Conservation (phyloP, 345 rosid species). For the Capsella bursapastoris region DNA sequence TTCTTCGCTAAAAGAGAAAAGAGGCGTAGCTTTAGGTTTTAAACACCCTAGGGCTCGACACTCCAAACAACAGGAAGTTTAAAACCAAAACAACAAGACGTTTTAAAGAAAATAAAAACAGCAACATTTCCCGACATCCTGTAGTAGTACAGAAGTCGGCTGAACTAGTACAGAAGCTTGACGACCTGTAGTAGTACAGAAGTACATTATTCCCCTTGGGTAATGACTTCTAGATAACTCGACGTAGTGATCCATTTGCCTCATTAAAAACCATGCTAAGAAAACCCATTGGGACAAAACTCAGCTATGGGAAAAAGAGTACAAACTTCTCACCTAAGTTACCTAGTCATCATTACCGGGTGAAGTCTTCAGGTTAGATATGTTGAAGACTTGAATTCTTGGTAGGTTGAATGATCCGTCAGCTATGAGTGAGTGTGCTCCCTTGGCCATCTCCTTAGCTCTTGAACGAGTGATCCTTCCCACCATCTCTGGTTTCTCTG, state of each 20-base stretch:
- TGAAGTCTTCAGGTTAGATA: neutral
- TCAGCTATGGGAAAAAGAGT: conserved; percentile 5
- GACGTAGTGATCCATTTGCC: conserved; percentile 1
- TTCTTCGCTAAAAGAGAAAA: too few species aligned
- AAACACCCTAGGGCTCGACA: too few species aligned
- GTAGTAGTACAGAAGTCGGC: too few species aligned
- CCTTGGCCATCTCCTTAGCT: neutral
- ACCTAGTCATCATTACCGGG: neutral
- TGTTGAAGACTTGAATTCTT: neutral
- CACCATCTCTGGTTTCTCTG: neutral
- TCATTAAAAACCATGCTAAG: neutral
- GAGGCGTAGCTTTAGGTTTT: too few species aligned
- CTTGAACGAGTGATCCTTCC: neutral
- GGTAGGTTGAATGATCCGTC: neutral
- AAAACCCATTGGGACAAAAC: neutral
- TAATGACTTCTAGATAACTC: neutral
- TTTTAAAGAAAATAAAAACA: too few species aligned
- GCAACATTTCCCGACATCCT: too few species aligned
- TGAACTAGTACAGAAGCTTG: too few species aligned
- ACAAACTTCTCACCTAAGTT: conserved; percentile 2
- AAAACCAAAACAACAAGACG: too few species aligned
- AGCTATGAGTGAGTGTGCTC: neutral
- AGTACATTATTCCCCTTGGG: neutral
- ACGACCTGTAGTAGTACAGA: too few species aligned
- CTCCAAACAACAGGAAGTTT: too few species aligned